These are phyloP conservation scores for Glycine tomentella DNA, from an alignment of 306 rosid species.

Conservation along the genomic window DNA sequence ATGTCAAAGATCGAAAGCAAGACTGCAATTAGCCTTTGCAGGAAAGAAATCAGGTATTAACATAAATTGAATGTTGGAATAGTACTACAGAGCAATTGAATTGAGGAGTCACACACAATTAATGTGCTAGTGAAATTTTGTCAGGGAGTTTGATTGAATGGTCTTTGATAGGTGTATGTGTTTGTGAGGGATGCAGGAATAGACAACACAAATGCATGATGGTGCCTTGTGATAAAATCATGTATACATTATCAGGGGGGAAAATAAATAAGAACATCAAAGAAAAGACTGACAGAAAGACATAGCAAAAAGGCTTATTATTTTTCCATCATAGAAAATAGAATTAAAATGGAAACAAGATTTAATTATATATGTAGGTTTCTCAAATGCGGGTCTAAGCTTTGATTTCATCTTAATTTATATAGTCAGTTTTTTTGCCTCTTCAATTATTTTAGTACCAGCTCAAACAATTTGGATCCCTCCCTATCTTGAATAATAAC, in stretches of 20 bases:
- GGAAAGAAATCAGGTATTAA: conserved; percentile 46
- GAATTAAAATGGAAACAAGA: not conserved
- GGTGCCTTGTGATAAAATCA: not conserved
- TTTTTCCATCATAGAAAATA: not conserved
- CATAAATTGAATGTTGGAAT: conserved; percentile 45
- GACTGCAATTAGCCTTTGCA: conserved; percentile 36
- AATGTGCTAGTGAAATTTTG: conserved; percentile 27
- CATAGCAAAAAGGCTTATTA: not conserved
- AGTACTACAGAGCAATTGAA: conserved; percentile 7
- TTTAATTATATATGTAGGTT: not conserved
- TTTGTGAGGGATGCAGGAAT: conserved; percentile 16
- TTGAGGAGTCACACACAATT: conserved; percentile 48
- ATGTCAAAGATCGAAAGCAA: conserved; percentile 36
- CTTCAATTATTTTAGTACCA: not conserved
- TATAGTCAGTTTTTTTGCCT: not conserved
- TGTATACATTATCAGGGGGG: not conserved
- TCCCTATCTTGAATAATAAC: not conserved
- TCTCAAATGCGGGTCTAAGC: not conserved
- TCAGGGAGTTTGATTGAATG: conserved; percentile 23
- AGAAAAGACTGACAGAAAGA: conserved; percentile 15
- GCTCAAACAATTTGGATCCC: not conserved
- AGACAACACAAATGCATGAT: conserved; percentile 23
- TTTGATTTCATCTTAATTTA: conserved; percentile 16
- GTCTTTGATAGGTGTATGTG: not conserved
- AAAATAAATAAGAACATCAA: not conserved